Evolutionary conservation across 2,329 filamentous ascomycete genomes (phyloP), one percentile per base, ranked within the genome.

Genomic region (Huntiella abstrusa): DNA sequence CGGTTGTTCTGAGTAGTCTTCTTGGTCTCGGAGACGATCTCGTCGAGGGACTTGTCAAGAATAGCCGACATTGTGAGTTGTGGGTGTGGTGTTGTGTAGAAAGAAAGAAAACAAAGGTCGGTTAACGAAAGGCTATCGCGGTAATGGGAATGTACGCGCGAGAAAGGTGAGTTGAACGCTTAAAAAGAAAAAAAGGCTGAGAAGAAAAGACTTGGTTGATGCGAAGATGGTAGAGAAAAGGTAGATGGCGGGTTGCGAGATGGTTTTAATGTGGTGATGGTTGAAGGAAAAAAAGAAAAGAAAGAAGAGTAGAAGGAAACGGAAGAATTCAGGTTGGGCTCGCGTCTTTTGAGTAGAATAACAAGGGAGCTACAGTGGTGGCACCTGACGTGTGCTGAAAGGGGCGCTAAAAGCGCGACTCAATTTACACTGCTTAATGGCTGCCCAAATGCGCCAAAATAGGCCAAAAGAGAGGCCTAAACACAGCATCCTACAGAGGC

Each of bases 21-120:
- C 56, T 71, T 74, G 62, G 74, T 77, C 59, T 77, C 82, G 62
- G 81, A 84, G 70, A 94, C 79, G 66, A 98, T 95, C 68, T 95
- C 86, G 64, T 96, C 91, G 55, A 98, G 83, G 69, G 86, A 87
- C 70, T 92, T 80, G 64, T 95, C 86, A 60, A 98, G 82, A 70
- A 95, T 95, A 69, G 77, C 80, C 70, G 85, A 84, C 86, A 94
- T 93, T 55, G 56, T 80, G 64, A 58, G 33, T 49, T 47, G 41
- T 51, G 39, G 33, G 28, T 49, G 45, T 45, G 36, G 39, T 51
- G 44, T 39, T 49, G 49, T 51, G 45, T 45, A 43, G 39, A 43
- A 33, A 12, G 7, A 34, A 45, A 19, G 43, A 45, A 47, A 41
- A 43, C 19, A 34, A 16, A 8, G 17, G 33, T 15, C 32, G 41